A percentile compares a stretch with the other conserved stretches of the same genome.
Evolutionary conservation across 306 rosid genomes (phyloP).

Genomic region (Dryas drummondii): DNA sequence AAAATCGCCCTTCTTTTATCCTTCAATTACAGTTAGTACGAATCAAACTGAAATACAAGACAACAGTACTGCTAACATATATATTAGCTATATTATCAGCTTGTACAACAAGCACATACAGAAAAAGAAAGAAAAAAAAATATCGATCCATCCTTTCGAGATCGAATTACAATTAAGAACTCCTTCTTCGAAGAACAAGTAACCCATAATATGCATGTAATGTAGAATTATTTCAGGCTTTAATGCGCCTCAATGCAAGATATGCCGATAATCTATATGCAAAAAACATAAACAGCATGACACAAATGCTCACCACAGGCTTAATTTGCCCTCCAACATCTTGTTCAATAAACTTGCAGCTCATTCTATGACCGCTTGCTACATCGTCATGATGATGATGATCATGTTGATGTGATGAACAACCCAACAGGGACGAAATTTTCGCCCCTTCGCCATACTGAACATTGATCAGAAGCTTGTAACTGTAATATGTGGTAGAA

Average conservation of each 20-base stretch:
- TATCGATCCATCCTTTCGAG: neutral
- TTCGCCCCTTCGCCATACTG: slow-evolving; percentile 71
- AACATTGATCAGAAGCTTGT: slow-evolving; percentile 58
- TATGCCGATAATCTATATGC: slow-evolving; percentile 79
- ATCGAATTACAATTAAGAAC: neutral
- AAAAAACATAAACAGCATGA: slow-evolving; percentile 68
- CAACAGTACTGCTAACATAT: neutral
- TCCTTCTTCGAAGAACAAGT: neutral
- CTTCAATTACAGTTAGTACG: neutral
- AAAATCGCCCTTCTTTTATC: neutral
- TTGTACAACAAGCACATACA: neutral
- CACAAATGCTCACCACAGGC: slow-evolving; percentile 51
- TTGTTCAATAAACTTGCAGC: slow-evolving; percentile 74
- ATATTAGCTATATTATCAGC: neutral
- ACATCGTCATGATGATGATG: slow-evolving; percentile 8
- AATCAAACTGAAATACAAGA: neutral
- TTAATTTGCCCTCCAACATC: slow-evolving; percentile 75
- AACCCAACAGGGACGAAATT: slow-evolving; percentile 55
- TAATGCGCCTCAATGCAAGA: slow-evolving; percentile 69
- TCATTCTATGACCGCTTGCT: slow-evolving; percentile 14
- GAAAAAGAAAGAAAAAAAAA: neutral
- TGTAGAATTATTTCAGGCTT: slow-evolving; percentile 29
- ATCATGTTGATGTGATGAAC: slow-evolving; percentile 23
- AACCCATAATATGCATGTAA: neutral
- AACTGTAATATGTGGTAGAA: slow-evolving; percentile 71